A percentile compares a stretch with the other conserved stretches of the same genome.
Conservation (phyloP, 2,329 filamentous ascomycete genomes). For the Purpureocillium takamizusanense region DNA sequence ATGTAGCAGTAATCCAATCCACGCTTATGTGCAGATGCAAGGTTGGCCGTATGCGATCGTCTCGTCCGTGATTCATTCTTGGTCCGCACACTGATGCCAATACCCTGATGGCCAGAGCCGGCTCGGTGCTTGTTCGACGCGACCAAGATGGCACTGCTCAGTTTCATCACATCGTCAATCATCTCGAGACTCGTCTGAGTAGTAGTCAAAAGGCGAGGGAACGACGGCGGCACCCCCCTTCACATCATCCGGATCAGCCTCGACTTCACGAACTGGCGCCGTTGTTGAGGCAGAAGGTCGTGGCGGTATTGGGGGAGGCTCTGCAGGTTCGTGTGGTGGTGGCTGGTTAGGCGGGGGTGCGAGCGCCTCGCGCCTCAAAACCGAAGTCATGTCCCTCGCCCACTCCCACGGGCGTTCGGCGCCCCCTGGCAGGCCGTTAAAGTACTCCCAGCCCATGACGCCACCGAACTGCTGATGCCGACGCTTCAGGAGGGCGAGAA, state of each 20-base stretch:
- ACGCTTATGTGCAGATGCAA: too few relatives aligned
- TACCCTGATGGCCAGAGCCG: too few relatives aligned
- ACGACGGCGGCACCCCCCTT: constrained; percentile 6
- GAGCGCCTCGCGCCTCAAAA: constrained; percentile 23
- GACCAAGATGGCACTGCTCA: too few relatives aligned
- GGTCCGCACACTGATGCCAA: too few relatives aligned
- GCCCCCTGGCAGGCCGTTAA: constrained; percentile 66
- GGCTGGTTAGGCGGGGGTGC: constrained; percentile 1
- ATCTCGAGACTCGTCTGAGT: constrained; percentile 9
- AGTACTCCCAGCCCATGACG: constrained; percentile 94
- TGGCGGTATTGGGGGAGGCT: not conserved
- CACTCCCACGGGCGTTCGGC: constrained; percentile 62
- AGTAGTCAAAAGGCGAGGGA: constrained; percentile 14
- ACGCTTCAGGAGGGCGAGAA: constrained; percentile 30
- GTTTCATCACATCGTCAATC: not conserved
- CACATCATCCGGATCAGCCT: constrained; percentile 11
- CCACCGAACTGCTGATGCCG: constrained; percentile 67
- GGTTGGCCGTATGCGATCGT: too few relatives aligned
- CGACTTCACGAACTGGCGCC: constrained; percentile 9
- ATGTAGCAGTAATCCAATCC: too few relatives aligned
- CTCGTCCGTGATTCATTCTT: too few relatives aligned
- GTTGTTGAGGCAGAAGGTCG: constrained; percentile 3
- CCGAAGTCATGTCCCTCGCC: constrained; percentile 57
- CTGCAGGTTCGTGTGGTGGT: not conserved
- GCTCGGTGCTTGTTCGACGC: too few relatives aligned